Base-by-base conservation (phyloP, 768 basidiomycete species). In the Termitomyces sp. region DNA sequence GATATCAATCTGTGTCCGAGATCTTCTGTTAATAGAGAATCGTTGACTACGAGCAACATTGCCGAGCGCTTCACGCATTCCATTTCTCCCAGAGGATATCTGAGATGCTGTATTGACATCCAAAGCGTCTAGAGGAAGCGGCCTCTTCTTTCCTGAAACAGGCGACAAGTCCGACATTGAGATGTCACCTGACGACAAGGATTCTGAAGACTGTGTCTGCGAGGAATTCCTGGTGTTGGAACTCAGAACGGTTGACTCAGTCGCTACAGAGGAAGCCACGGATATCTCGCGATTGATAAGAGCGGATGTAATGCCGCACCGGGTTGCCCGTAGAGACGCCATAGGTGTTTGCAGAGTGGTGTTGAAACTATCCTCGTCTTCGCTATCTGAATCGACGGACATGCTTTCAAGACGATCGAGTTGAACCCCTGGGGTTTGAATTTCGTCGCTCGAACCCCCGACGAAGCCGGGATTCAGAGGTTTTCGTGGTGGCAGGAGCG, bases 401-500 rank as follows among this genome's bases (percentile, higher is more conserved):
- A 66, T 79, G 50, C 69, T 64, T 37, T 69, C 67, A 46, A 61
- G 61, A 62, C 29, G 42, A 62, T 57, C 61, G 59, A 64, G 59
- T 60, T 74, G 72, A 76, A 80, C 81, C 83, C 83, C 81, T 43
- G 66, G 52, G 55, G 62, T 58, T 62, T 65, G 56, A 63, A 68
- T 66, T 62, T 74, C 71, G 81, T 87, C 85, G 86, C 87, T 86
- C 84, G 77, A 81, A 84, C 73, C 76, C 69, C 75, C 72, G 73
- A 77, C 82, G 73, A 78, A 82, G 82, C 81, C 77, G 80, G 84
- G 81, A 79, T 83, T 79, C 71, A 72, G 70, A 45, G 79, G 81
- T 81, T 84, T 82, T 81, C 78, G 83, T 72, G 77, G 82, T 71
- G 75, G 81, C 84, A 78, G 81, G 86, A 88, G 86, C 87, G 81